These are phyloP conservation scores for Calonectria naviculata DNA, from an alignment of 2,329 filamentous ascomycete genomes.

Conservation along the genomic window DNA sequence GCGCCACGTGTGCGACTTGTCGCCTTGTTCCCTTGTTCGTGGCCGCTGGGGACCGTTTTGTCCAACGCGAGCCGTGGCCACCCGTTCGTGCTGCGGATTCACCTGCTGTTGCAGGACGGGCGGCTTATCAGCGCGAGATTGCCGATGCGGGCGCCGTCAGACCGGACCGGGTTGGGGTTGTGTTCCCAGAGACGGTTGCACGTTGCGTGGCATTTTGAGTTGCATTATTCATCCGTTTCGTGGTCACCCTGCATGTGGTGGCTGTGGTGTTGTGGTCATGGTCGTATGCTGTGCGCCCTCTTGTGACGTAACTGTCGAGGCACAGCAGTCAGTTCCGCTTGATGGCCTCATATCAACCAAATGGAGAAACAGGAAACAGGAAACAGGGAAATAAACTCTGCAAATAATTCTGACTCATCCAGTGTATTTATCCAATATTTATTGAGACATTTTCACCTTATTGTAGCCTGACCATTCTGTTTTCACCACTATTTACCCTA, in stretches of 20 bases:
- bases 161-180: not conserved
- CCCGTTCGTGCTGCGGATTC: constrained; percentile 2
- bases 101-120: not conserved
- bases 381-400: not conserved
- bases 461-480: too few species aligned
- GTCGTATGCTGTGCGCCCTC: not conserved
- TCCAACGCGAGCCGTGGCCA: not conserved
- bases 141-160: not conserved
- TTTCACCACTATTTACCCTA: too few species aligned
- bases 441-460: not conserved
- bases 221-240: not conserved
- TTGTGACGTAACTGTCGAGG: not conserved
- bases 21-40: too few species aligned
- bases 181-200: not conserved
- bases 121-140: not conserved
- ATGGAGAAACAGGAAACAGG: not conserved
- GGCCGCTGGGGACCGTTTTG: too few species aligned
- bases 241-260: not conserved
- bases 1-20: not conserved
- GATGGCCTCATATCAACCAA: not conserved
- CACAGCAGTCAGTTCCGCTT: not conserved
- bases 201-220: not conserved
- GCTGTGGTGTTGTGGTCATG: too few species aligned
- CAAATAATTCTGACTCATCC: not conserved
- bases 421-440: not conserved